A percentile compares a stretch with the other conserved stretches of the same genome.
phyloP scores from a whole-genome alignment of 139 green algal genomes.

The Tetraselmis striata region DNA sequence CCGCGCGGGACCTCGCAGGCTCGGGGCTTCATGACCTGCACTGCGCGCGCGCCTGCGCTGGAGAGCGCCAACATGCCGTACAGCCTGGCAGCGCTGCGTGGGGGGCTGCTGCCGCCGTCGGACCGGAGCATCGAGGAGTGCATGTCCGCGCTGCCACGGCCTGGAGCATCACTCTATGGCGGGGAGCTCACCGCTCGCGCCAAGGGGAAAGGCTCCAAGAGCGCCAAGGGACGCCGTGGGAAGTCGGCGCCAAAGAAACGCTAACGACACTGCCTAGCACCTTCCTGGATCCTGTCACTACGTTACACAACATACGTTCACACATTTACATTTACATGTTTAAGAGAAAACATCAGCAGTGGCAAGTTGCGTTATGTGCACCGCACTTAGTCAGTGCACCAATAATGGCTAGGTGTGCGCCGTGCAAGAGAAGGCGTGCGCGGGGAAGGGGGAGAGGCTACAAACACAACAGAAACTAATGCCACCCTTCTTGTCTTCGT shows the following conservation, averaged over 20 bases:
- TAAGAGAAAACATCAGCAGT: no score
- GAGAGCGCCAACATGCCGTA: background rate
- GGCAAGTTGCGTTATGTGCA: no score
- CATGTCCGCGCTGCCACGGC: background rate
- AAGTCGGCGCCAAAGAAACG: background rate
- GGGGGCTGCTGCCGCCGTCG: background rate
- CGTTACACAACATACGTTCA: no score
- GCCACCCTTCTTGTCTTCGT: no score
- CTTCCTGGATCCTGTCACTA: no score
- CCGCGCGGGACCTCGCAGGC: background rate
- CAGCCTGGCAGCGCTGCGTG: background rate
- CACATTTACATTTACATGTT: no score
- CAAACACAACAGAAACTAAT: no score
- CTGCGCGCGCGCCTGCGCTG: background rate
- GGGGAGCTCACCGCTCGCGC: background rate
- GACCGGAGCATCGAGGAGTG: background rate
- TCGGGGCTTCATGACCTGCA: background rate
- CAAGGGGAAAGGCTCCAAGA: background rate
- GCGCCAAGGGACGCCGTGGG: background rate
- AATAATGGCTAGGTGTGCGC: no score
- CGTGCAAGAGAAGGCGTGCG: no score
- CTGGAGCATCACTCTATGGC: background rate
- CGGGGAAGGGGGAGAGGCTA: no score
- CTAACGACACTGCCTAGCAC: no score
- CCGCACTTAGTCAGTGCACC: no score